Evolutionary conservation across 2,329 filamentous ascomycete species (phyloP), one percentile per base, ranked within the genome.

Genomic region (Aspergillus spinulosporus): DNA sequence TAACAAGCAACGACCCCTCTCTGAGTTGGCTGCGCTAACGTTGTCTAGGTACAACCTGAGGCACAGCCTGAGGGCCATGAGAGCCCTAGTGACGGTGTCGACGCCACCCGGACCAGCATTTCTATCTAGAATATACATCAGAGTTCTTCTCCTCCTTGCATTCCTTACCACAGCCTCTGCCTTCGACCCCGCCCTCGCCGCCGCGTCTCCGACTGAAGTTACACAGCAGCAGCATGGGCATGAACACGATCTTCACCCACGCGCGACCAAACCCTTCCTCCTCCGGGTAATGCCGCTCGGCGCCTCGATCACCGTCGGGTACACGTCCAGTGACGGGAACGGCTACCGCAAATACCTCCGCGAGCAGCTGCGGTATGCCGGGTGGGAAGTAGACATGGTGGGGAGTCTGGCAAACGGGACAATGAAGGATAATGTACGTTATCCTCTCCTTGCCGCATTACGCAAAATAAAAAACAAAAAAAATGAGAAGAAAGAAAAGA

Each of bases 281-380:
- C 49, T 56, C 3, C 54, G 54, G 1, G 11, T 56, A 2, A 44
- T 56, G 44, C 70, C 74, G 1, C 66, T 76, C 3, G 72, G 73
- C 1, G 72, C 74, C 12, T 75, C 71, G 2, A 74, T 76, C 43
- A 76, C 72, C 0, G 60, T 55, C 12, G 76, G 76, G 2, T 74
- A 66, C 36, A 51, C 39, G 7, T 68, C 66, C 1, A 54, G 52
- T 6, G 64, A 64, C 43, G 69, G 69, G 1, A 78, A 78, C 59
- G 74, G 75, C 5, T 79, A 77, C 54, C 72, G 76, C 6, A 59
- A 72, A 44, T 44, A 51, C 29, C 68, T 80, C 9, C 68, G 69
- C 11, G 65, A 74, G 37, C 55, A 68, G 50, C 67, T 80, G 6
- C 61, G 63, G 6, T 62, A 58, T 48, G 51, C 55, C 1, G 66